Percentiles rank a stretch among this genome's conserved stretches.
phyloP scores from a whole-genome alignment of 2,329 filamentous ascomycete species.

The Fusarium temperatum region DNA sequence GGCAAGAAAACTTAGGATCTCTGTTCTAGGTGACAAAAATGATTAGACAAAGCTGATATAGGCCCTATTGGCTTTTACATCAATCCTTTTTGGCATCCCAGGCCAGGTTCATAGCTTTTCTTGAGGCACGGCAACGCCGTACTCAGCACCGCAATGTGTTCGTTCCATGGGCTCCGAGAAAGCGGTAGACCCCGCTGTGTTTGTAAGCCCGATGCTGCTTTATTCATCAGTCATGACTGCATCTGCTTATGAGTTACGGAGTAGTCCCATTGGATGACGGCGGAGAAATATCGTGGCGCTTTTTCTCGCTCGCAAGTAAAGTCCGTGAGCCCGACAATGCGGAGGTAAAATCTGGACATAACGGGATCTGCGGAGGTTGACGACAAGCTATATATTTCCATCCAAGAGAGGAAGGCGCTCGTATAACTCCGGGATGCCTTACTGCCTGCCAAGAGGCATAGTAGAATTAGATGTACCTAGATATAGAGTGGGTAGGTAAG shows the following conservation, averaged over 20 bases:
- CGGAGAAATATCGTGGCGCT: slow-evolving; percentile 17
- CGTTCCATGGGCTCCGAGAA: background rate
- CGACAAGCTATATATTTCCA: background rate
- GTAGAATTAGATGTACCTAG: background rate
- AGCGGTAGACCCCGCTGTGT: slow-evolving; percentile 14
- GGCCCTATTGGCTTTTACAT: background rate
- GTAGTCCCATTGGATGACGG: background rate
- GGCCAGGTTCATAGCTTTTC: background rate
- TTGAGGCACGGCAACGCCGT: slow-evolving; percentile 22
- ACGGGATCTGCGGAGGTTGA: slow-evolving; percentile 21
- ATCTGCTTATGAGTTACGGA: background rate
- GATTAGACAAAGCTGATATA: background rate
- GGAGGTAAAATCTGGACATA: slow-evolving; percentile 23
- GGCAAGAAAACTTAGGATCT: background rate
- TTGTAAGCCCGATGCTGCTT: slow-evolving; percentile 13
- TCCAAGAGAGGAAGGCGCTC: slow-evolving; percentile 30
- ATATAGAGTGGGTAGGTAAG: background rate
- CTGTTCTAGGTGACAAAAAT: background rate
- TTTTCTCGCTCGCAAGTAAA: slow-evolving; percentile 35
- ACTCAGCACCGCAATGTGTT: slow-evolving; percentile 8
- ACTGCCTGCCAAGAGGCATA: background rate
- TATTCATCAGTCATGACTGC: background rate
- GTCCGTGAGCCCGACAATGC: slow-evolving; percentile 38
- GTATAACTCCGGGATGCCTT: background rate
- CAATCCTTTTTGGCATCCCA: background rate